Evolutionary conservation across 2,329 filamentous ascomycete genomes (phyloP), one percentile per base, ranked within the genome.

Genomic region (Domatiomyces catenatus): DNA sequence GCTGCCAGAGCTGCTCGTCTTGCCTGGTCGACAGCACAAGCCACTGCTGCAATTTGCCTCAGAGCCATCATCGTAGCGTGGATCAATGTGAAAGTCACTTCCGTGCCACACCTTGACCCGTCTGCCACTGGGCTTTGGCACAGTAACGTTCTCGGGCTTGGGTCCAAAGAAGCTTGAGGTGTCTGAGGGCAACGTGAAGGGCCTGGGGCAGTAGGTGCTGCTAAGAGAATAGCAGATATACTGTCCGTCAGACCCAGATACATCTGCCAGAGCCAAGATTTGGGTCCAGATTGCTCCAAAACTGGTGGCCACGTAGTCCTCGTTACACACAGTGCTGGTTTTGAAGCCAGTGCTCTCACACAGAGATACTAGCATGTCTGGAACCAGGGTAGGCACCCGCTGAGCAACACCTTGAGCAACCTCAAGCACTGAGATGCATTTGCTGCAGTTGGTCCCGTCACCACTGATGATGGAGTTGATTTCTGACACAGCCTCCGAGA

Each of bases 261-360:
- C 66, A 59, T 79, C 69, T 6, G 75, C 75, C 44, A 71, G 66
- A 2, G 72, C 69, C 28, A 80, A 63, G 1, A 80, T 66, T 56
- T 80, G 76, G 3, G 75, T 75, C 75, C 75, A 79, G 50, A 76
- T 68, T 1, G 73, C 71, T 17, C 77, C 76, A 54, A 73, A 75
- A 15, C 65, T 72, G 15, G 64, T 62, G 2, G 69, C 66, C 1
- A 67, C 64, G 52, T 73, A 80, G 43, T 67, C 68, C 19, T 68
- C 64, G 48, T 69, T 64, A 56, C 77, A 80, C 0, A 67, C 67
- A 8, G 63, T 57, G 52, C 73, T 71, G 0, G 69, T 67, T n/a
- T 67, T 61, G 51, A 76, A 74, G 5, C 62, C 58, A 8, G 69
- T 75, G 10, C 63, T 60, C 53, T 73, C 66, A 62, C 76, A 80